Evolutionary conservation across 2,329 filamentous ascomycete species (phyloP).

Genomic region (Drechslerella coelobrocha): DNA sequence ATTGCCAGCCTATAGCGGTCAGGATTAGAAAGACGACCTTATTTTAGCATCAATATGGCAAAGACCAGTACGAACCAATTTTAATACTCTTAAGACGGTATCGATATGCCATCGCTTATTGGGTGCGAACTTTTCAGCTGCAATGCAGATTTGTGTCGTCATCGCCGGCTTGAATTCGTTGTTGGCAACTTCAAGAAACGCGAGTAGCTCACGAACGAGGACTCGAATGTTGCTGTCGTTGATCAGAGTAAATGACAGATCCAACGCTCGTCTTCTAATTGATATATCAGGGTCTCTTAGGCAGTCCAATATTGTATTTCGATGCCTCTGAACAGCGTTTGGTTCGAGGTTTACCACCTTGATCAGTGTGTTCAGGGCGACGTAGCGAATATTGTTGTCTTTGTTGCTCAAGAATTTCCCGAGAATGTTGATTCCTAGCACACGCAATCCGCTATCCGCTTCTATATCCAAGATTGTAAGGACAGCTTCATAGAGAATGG

Average conservation of each 20-base stretch:
- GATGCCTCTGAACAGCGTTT: slow-evolving; percentile 93
- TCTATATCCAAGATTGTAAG: slow-evolving; percentile 97
- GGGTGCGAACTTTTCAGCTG: slow-evolving; percentile 91
- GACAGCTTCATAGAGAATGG: slow-evolving; percentile 96
- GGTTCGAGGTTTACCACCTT: slow-evolving; percentile 98
- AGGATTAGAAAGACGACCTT: slow-evolving; percentile 38
- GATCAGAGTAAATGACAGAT: slow-evolving; percentile 96
- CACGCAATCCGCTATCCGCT: slow-evolving; percentile 90
- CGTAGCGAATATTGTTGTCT: slow-evolving; percentile 99
- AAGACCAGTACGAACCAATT: slow-evolving; percentile 62
- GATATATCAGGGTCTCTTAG: slow-evolving; percentile 96
- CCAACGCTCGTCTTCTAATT: slow-evolving; percentile 90
- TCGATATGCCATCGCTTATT: slow-evolving; percentile 99
- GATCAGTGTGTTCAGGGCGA: slow-evolving; percentile 94
- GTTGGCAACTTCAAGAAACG: slow-evolving; percentile 95
- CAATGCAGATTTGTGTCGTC: slow-evolving; percentile 97
- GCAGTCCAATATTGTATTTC: slow-evolving; percentile 97
- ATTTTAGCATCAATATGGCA: background rate
- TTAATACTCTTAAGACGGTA: slow-evolving; percentile 92
- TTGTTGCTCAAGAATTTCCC: slow-evolving; percentile 98
- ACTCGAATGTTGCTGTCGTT: slow-evolving; percentile 96
- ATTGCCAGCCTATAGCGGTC: slow-evolving; percentile 71
- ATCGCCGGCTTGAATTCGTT: slow-evolving; percentile 99
- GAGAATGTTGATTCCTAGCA: slow-evolving; percentile 95
- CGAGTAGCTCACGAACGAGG: slow-evolving; percentile 87